Evolutionary conservation across 169 alveolate species (phyloP).

Genomic region (Eimeria maxima): DNA sequence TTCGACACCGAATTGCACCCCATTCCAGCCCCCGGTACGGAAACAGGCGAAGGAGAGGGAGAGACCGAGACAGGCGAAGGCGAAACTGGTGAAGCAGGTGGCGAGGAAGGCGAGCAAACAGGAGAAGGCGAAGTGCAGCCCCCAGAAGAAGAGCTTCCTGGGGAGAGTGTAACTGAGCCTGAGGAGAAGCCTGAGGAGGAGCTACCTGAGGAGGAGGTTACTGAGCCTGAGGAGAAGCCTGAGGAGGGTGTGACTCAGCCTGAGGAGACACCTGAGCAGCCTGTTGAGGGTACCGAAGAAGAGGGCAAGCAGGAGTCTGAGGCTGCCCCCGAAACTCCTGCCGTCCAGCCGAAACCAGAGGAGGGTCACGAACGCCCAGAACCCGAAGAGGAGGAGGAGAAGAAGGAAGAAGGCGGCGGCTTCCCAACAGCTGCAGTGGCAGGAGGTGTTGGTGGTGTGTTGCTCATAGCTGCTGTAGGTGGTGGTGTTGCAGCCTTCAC

Average conservation of each 20-base stretch:
- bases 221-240: background rate
- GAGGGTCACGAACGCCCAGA: background rate
- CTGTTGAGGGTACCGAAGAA: background rate
- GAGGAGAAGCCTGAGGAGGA: background rate
- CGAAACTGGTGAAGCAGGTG: background rate
- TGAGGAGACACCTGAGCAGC: background rate
- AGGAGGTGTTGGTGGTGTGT: slow-evolving; percentile 57
- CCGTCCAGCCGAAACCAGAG: background rate
- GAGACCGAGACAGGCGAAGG: background rate
- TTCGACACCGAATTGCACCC: background rate
- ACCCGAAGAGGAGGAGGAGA: background rate
- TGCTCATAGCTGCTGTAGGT: slow-evolving; percentile 32
- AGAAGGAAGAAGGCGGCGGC: slow-evolving; percentile 46
- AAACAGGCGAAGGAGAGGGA: slow-evolving; percentile 1
- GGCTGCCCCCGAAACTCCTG: background rate
- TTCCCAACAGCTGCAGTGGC: slow-evolving; percentile 60
- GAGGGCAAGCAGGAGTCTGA: background rate
- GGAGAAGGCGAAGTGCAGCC: background rate
- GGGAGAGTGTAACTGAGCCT: background rate
- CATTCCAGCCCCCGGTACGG: background rate
- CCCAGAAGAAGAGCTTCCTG: background rate
- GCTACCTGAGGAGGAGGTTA: background rate
- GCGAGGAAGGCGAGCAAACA: background rate
- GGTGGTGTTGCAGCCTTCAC: slow-evolving; percentile 35
- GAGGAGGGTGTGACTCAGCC: background rate